These are phyloP conservation scores for Beauveria brongniartii DNA, from an alignment of 2,329 filamentous ascomycete species.

Conservation along the genomic window DNA sequence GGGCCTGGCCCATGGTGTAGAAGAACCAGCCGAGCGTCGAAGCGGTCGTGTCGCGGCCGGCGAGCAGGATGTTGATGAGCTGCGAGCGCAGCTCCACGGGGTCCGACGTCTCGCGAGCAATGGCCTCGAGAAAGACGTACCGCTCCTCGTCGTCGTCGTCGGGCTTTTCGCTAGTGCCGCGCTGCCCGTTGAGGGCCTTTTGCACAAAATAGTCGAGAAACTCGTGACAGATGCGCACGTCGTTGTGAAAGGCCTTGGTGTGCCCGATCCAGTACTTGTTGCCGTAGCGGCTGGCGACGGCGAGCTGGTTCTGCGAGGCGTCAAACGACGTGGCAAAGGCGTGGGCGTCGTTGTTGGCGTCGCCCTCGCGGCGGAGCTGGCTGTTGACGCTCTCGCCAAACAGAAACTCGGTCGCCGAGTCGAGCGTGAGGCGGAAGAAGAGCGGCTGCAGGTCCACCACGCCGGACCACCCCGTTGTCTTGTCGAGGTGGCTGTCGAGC, in stretches of 20 bases:
- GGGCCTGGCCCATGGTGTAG: constrained; percentile 28
- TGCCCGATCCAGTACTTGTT: constrained; percentile 37
- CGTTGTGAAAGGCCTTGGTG: constrained; percentile 51
- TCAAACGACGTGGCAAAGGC: constrained; percentile 27
- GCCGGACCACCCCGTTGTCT: constrained; percentile 25
- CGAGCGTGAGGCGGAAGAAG: constrained; percentile 41
- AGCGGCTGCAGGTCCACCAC: constrained; percentile 36
- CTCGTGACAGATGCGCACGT: constrained; percentile 56
- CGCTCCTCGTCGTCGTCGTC: constrained; percentile 12
- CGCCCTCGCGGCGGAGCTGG: constrained; percentile 20
- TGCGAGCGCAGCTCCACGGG: constrained; percentile 21
- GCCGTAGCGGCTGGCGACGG: constrained; percentile 42
- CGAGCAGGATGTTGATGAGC: constrained; percentile 34
- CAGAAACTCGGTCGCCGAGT: constrained; percentile 46
- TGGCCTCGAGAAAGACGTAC: constrained; percentile 26
- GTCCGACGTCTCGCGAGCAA: constrained; percentile 25
- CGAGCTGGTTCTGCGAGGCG: constrained; percentile 32
- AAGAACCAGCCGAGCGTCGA: constrained; percentile 41
- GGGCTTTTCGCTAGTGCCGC: constrained; percentile 17
- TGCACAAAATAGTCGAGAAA: constrained; percentile 65
- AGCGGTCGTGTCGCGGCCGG: constrained; percentile 48
- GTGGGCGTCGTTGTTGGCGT: constrained; percentile 10
- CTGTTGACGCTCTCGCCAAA: constrained; percentile 48
- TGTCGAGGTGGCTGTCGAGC: constrained; percentile 17
- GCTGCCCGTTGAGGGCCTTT: constrained; percentile 31